Evolutionary conservation across 1,139 yeast genomes (phyloP).

Genomic region (Yamadazyma songkhlaensis): DNA sequence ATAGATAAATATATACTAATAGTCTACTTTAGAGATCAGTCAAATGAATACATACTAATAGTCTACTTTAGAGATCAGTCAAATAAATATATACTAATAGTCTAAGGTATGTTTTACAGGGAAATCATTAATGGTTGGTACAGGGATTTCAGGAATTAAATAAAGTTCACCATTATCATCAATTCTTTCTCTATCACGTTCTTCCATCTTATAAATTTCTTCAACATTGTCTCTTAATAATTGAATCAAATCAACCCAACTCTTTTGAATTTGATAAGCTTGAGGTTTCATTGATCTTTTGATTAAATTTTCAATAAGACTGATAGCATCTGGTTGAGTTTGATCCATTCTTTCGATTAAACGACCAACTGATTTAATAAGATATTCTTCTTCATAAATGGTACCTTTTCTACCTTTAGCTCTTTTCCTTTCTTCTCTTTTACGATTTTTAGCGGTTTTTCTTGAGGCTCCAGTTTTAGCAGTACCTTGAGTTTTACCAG

Average conservation of each 20-base stretch:
- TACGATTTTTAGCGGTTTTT: conserved; percentile 83
- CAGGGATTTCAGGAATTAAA: conserved; percentile 67
- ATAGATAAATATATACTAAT: conserved; percentile 22
- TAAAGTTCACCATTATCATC: conserved; percentile 88
- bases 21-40: too few species aligned
- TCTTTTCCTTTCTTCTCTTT: conserved; percentile 92
- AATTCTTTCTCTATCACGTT: conserved; percentile 80
- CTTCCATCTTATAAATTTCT: conserved; percentile 79
- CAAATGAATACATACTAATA: too few species aligned
- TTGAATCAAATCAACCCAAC: conserved; percentile 55
- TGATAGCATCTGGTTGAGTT: conserved; percentile 71
- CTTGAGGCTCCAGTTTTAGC: conserved; percentile 96
- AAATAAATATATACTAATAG: conserved; percentile 30
- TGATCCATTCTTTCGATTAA: conserved; percentile 76
- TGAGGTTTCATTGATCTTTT: conserved; percentile 74
- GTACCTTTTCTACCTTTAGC: conserved; percentile 98
- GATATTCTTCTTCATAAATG: conserved; percentile 93
- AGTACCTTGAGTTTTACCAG: conserved; percentile 93
- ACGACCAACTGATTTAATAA: conserved; percentile 84
- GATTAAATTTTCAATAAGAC: conserved; percentile 70
- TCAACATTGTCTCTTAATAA: conserved; percentile 56
- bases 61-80: too few species aligned
- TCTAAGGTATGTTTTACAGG: conserved; percentile 57
- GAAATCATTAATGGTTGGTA: conserved; percentile 59
- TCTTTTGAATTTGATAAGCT: conserved; percentile 77